phyloP scores from a whole-genome alignment of 345 rosid genomes.

The Lepidium didymum region DNA sequence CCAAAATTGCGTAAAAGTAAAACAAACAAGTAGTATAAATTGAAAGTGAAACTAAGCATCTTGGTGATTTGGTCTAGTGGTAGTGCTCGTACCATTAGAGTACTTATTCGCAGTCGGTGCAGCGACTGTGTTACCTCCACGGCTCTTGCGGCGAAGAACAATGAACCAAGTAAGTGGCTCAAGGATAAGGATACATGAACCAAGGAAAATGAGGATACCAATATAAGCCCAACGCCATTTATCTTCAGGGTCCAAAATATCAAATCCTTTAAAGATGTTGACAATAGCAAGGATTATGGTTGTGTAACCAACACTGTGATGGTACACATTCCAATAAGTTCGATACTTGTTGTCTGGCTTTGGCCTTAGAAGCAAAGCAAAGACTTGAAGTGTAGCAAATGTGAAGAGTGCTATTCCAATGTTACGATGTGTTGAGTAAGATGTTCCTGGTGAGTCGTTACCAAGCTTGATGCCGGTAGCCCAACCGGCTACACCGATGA shows the following conservation, averaged over 20 bases:
- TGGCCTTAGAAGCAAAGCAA: constrained; percentile 80
- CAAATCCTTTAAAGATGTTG: constrained; percentile 68
- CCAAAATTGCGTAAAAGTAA: constrained; percentile 12
- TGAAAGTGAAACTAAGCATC: constrained; percentile 22
- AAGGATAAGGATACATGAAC: constrained; percentile 34
- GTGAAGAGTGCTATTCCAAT: constrained; percentile 65
- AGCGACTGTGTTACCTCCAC: constrained; percentile 22
- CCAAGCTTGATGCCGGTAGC: constrained; percentile 80
- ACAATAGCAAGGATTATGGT: constrained; percentile 49
- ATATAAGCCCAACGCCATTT: constrained; percentile 59
- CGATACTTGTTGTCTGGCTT: constrained; percentile 84
- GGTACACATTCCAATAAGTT: constrained; percentile 82
- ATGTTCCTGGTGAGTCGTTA: constrained; percentile 37
- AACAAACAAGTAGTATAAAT: not conserved
- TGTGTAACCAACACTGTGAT: constrained; percentile 64
- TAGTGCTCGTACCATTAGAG: constrained; percentile 29
- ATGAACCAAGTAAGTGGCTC: constrained; percentile 72
- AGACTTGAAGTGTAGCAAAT: constrained; percentile 80
- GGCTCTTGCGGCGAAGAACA: constrained; percentile 52
- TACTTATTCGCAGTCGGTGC: constrained; percentile 23
- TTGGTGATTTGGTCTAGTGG: constrained; percentile 20
- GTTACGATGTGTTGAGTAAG: constrained; percentile 45
- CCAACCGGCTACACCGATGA: constrained; percentile 78
- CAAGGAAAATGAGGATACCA: constrained; percentile 52
- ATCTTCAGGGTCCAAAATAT: constrained; percentile 42